Percentiles rank a stretch among this genome's conserved stretches.
Evolutionary conservation across 2,329 filamentous ascomycete genomes (phyloP).

Genomic region (Penicillium sp.): DNA sequence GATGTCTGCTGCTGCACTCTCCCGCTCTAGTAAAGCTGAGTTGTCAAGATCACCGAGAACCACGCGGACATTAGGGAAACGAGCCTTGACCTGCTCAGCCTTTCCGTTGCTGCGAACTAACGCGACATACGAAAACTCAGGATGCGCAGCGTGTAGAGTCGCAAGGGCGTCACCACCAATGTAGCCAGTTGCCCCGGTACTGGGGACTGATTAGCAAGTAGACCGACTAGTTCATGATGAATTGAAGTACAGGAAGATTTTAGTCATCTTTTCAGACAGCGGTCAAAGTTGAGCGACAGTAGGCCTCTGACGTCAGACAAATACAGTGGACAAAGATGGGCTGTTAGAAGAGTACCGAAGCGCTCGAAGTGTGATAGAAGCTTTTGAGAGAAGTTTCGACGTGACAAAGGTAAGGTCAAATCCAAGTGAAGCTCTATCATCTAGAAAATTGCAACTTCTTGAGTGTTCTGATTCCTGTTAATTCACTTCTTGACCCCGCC

Average conservation of each 20-base stretch:
- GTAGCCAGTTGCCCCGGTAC: slow-evolving; percentile 57
- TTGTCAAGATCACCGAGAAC: slow-evolving; percentile 60
- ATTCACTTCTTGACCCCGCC: not conserved
- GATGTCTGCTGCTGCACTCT: slow-evolving; percentile 57
- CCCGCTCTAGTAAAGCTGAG: slow-evolving; percentile 51
- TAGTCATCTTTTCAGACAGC: slow-evolving; percentile 21
- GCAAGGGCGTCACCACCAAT: slow-evolving; percentile 58
- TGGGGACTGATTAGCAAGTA: slow-evolving; percentile 22
- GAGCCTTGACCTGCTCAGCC: slow-evolving; percentile 41
- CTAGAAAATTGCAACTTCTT: not conserved
- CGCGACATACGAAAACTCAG: slow-evolving; percentile 47
- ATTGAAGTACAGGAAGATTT: slow-evolving; percentile 26
- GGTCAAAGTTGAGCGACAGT: not conserved
- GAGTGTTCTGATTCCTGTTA: not conserved
- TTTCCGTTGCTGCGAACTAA: slow-evolving; percentile 49
- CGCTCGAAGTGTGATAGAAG: not conserved
- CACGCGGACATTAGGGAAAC: slow-evolving; percentile 56
- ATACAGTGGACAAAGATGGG: not conserved
- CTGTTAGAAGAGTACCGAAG: not conserved
- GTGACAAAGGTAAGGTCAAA: not conserved
- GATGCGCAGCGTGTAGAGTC: slow-evolving; percentile 48
- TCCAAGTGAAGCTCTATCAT: not conserved
- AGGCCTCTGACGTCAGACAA: not conserved
- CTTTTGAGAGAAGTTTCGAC: not conserved
- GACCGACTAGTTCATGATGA: not conserved